Evolutionary conservation across 345 rosid species (phyloP).

Genomic region (Trapa bicornis): DNA sequence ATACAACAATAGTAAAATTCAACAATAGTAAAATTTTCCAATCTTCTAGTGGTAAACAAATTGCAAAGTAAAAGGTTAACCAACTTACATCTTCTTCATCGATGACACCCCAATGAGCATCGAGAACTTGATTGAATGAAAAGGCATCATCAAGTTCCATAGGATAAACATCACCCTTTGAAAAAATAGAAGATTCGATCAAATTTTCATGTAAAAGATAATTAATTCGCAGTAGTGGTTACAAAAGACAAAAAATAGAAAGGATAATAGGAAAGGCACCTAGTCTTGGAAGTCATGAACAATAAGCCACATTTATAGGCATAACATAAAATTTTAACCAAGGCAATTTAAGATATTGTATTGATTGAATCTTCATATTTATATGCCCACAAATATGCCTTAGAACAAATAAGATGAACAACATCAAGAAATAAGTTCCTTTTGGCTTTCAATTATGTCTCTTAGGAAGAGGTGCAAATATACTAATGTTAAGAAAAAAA

Average conservation of each 20-base stretch:
- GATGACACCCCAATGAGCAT: conserved; percentile 94
- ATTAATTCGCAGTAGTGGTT: neutral
- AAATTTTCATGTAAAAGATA: neutral
- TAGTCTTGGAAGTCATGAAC: neutral
- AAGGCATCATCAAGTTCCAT: conserved; percentile 50
- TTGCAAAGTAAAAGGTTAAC: neutral
- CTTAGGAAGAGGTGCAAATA: neutral
- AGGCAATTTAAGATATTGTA: neutral
- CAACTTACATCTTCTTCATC: conserved; percentile 74
- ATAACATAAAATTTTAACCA: too few species aligned
- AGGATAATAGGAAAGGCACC: neutral
- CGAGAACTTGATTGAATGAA: conserved; percentile 48
- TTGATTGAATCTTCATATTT: neutral
- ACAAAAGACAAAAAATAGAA: neutral
- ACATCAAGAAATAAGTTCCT: neutral
- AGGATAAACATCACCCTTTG: conserved; percentile 94
- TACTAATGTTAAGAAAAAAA: neutral
- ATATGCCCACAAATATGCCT: neutral
- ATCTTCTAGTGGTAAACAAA: neutral
- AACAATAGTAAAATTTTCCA: neutral
- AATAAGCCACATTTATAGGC: too few species aligned
- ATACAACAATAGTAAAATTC: neutral
- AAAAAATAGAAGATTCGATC: neutral
- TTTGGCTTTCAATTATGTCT: neutral
- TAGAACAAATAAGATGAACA: neutral